Base-by-base conservation (phyloP, 2,329 filamentous ascomycete genomes). In the Stagonosporopsis cucurbitacearum region DNA sequence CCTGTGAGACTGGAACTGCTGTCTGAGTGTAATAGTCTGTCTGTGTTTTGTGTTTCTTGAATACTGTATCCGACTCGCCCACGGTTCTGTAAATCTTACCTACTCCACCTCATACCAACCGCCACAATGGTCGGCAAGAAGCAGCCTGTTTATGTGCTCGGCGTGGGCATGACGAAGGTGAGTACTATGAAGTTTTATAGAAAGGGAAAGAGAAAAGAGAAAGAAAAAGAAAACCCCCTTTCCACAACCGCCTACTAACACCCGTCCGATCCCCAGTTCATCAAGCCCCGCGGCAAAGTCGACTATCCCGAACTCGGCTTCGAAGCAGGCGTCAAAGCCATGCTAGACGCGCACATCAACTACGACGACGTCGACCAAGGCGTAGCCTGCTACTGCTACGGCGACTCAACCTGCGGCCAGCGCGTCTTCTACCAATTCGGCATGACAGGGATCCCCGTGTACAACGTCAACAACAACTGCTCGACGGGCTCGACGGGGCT, bases 401-500 rank as follows among this genome's bases (percentile, higher is more conserved):
- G 94, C 72, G 94, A 98, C 81, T 92, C 88, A 62, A 96, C 94
- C 52, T 95, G 90, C 78, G 94, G 94, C 43, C 94, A 98, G 82
- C 89, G 94, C 63, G 93, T 98, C 71, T 97, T 98, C 80, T 98
- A 98, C 80, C 94, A 98, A 79, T 97, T 98, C 77, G 95, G 94
- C 80, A 93, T 98, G 88, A 97, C 93, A 39, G 84, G 89, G 71
- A 97, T 98, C 68, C 94, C 94, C 70, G 92, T 98, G 74, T 93
- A 96, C 83, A 98, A 98, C 72, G 92, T 96, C 72, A 98, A 97
- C 85, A 98, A 98, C 84, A 97, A 97, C 82, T 98, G 94, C 83
- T 91, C 91, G 4, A 98, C 94, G 0, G 95, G 94, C n/a, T 92
- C 89, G 4, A 96, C 94, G 0, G 95, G 94, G 8, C 80, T 98